Evolutionary conservation across 768 basidiomycete genomes (phyloP).

Genomic region (Termitomyces sp.): DNA sequence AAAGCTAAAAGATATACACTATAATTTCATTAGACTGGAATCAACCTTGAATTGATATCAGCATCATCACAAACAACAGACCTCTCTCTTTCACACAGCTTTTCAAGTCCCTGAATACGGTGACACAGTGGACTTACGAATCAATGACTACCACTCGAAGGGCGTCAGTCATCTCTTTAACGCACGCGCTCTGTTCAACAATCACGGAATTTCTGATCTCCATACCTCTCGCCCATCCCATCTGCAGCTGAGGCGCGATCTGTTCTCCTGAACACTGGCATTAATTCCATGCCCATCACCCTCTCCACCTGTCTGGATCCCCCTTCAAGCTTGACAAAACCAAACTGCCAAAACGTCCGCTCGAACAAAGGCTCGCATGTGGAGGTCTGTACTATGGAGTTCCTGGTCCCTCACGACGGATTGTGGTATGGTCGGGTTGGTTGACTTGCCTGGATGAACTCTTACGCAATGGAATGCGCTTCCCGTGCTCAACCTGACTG

Average conservation of each 20-base stretch:
- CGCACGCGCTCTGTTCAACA: constrained; percentile 55
- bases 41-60: constrained; percentile 61
- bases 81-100: constrained; percentile 69
- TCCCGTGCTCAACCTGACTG: no score
- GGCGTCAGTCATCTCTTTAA: constrained; percentile 67
- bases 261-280: constrained; percentile 90
- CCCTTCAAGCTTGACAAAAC: constrained; percentile 34
- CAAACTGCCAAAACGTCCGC: constrained; percentile 69
- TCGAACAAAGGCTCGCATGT: constrained; percentile 84
- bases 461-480: constrained; percentile 53
- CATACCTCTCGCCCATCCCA: constrained; percentile 84
- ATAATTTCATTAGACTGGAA: constrained; percentile 65
- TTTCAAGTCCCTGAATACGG: constrained; percentile 67
- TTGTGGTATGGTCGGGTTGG: constrained; percentile 29
- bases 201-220: constrained; percentile 40
- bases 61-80: constrained; percentile 75
- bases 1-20: constrained; percentile 11
- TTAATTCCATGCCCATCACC: constrained; percentile 79
- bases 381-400: constrained; percentile 53
- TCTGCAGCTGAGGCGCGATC: constrained; percentile 90
- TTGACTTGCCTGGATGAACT: constrained; percentile 54
- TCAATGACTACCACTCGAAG: constrained; percentile 65
- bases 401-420: constrained; percentile 51
- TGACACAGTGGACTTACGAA: constrained; percentile 56
- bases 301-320: constrained; percentile 58